A percentile compares a stretch with the other conserved stretches of the same genome.
Evolutionary conservation across 257 asterid species (phyloP).

Genomic region (Nicotiana otophora): DNA sequence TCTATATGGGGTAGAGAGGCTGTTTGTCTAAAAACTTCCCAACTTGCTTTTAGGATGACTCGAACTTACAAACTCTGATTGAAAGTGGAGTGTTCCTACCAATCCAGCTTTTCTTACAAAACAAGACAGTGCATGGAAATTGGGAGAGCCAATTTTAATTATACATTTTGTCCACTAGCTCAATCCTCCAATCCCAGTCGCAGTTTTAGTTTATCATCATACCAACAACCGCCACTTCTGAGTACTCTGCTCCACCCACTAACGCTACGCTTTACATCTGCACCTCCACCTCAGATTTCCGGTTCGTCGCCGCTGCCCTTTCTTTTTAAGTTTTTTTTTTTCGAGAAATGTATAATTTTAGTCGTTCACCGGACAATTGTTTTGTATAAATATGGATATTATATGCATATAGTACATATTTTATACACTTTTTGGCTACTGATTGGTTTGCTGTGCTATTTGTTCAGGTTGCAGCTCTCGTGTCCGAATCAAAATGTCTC

Average conservation of each 20-base stretch:
- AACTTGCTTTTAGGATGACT: too few relatives aligned
- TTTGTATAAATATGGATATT: too few relatives aligned
- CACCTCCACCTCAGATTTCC: neutral
- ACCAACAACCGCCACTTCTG: neutral
- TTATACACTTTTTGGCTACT: neutral
- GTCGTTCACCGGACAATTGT: too few relatives aligned
- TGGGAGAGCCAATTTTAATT: neutral
- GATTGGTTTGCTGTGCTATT: neutral
- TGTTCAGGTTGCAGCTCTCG: neutral
- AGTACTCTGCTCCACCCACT: neutral
- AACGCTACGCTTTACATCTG: neutral
- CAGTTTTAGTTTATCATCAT: neutral
- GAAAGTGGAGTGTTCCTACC: too few relatives aligned
- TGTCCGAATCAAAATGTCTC: neutral
- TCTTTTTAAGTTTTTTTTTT: neutral
- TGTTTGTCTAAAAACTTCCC: too few relatives aligned
- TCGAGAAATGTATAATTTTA: too few relatives aligned
- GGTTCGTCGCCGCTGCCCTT: neutral
- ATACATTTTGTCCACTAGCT: neutral
- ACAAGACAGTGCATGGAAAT: neutral
- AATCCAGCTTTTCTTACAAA: too few relatives aligned
- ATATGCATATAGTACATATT: too few relatives aligned
- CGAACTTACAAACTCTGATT: too few relatives aligned
- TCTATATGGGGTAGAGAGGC: too few relatives aligned
- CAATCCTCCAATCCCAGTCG: neutral